Percentiles rank a stretch among this genome's conserved stretches.
These are phyloP conservation scores for Nyssa sinensis DNA, from an alignment of 148 eudicot species.

Conservation along the genomic window DNA sequence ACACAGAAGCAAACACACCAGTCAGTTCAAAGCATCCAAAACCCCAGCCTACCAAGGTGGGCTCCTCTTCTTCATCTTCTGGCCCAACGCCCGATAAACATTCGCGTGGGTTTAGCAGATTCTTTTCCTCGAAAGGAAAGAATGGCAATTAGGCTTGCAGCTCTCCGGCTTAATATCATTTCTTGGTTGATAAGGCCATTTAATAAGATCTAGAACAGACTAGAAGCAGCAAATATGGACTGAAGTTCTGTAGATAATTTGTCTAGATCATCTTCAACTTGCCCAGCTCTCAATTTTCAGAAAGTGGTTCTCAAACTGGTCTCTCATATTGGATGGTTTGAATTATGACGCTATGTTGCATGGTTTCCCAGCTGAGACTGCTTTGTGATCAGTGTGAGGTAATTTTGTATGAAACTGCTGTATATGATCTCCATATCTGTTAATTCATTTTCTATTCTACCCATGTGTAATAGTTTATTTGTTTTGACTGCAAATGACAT, in stretches of 20 bases:
- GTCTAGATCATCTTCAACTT: no score
- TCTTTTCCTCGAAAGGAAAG: slow-evolving; percentile 66
- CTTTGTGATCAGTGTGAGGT: not conserved
- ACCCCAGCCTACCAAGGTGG: slow-evolving; percentile 60
- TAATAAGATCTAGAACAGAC: no score
- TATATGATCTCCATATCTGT: not conserved
- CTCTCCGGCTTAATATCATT: not conserved
- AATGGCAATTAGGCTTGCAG: slow-evolving; percentile 28
- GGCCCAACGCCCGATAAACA: slow-evolving; percentile 70
- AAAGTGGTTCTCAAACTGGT: no score
- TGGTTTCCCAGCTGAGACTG: no score
- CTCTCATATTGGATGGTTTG: not conserved
- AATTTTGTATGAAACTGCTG: slow-evolving; percentile 9
- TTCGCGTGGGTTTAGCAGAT: slow-evolving; percentile 63
- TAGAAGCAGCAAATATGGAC: no score
- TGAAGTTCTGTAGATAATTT: no score
- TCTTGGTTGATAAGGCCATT: no score
- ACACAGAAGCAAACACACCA: slow-evolving; percentile 64
- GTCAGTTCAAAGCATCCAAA: slow-evolving; percentile 32
- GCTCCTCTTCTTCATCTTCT: slow-evolving; percentile 62
- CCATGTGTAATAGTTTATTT: no score
- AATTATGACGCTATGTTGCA: no score
- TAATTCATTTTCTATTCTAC: no score
- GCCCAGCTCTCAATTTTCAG: not conserved
- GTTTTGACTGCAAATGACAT: no score